A percentile compares a stretch with the other conserved stretches of the same genome.
Conservation (phyloP, 129 eudicot genomes). For the Artemisia argyi region DNA sequence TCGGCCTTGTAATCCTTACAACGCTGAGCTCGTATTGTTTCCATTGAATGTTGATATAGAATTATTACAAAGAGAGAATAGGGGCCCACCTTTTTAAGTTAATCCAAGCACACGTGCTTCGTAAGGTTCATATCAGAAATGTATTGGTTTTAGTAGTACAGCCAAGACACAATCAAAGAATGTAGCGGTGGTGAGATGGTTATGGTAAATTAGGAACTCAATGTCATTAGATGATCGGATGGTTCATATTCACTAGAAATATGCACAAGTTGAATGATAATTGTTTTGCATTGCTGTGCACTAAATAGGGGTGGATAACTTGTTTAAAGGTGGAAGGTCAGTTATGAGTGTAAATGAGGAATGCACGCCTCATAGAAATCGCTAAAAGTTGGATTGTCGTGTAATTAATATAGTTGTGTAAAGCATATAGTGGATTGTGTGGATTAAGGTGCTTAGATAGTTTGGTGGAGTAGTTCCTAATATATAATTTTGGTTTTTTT, state of each 20-base stretch:
- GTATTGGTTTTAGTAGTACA: too few species aligned
- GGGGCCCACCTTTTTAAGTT: too few species aligned
- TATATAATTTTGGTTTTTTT: background rate
- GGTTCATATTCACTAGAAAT: background rate
- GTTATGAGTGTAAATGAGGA: constrained; percentile 1
- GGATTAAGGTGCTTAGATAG: background rate
- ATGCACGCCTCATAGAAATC: constrained; percentile 1
- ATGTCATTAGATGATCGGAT: background rate
- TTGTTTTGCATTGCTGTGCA: constrained; percentile 11
- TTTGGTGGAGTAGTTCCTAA: background rate
- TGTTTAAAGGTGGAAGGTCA: background rate
- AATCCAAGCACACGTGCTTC: too few species aligned
- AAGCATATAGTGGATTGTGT: background rate
- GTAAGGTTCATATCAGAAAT: background rate
- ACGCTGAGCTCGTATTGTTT: too few species aligned
- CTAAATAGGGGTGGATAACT: background rate
- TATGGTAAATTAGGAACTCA: constrained; percentile 8
- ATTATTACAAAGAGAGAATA: too few species aligned
- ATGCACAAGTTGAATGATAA: constrained; percentile 8
- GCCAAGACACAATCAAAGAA: too few species aligned
- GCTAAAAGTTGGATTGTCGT: too few species aligned
- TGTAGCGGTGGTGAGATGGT: too few species aligned
- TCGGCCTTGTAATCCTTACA: too few species aligned
- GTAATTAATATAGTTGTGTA: background rate
- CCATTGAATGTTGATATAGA: too few species aligned